Evolutionary conservation across 2,329 filamentous ascomycete genomes (phyloP), one percentile per base, ranked within the genome.

Genomic region (Botrytis sinoallii): DNA sequence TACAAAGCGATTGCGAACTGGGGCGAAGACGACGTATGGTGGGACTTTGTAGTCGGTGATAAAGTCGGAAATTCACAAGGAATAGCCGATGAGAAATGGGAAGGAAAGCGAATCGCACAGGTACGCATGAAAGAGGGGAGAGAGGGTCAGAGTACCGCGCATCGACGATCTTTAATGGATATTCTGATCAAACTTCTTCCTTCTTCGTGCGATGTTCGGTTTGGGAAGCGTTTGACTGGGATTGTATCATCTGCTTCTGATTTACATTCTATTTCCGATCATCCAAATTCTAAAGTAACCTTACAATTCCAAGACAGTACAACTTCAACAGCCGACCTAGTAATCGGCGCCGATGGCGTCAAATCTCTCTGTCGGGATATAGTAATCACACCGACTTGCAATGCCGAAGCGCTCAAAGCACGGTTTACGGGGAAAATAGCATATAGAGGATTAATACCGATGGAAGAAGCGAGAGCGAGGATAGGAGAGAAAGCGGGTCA

Each of bases 361-460:
- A 68, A 57, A 57, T 68, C 65, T 4, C 48, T 68, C 38, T 55
- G 46, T 40, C 46, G 65, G 25, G 65, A 68, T 55, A n/a, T 68
- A 22, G 65, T 68, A 6, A 48, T 68, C 25, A n/a, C 25, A 8
- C 65, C 35, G 16, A 42, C 18, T 10, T 40, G 14, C 5, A 57
- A 68, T 1, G 35, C 46, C 3, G 20, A 55, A 9, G 48, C 35
- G 32, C 18, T 68, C 9, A 68, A 55, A 57, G 65, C 65, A 9
- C 65, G 65, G 3, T 68, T 68, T 25, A 68, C 65, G 16, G 65
- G 65, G 9, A 68, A 68, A 68, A n/a, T 68, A 40, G 89, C 87
- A 48, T 92, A 89, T 81, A 85, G 90, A 3, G 86, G 86, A 0
- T 80, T 92, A 0, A 82, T 91, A 3, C 87, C 89, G 0, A 91